Evolutionary conservation across 2,329 filamentous ascomycete species (phyloP), one percentile per base, ranked within the genome.

Genomic region (Exophiala calicioides): DNA sequence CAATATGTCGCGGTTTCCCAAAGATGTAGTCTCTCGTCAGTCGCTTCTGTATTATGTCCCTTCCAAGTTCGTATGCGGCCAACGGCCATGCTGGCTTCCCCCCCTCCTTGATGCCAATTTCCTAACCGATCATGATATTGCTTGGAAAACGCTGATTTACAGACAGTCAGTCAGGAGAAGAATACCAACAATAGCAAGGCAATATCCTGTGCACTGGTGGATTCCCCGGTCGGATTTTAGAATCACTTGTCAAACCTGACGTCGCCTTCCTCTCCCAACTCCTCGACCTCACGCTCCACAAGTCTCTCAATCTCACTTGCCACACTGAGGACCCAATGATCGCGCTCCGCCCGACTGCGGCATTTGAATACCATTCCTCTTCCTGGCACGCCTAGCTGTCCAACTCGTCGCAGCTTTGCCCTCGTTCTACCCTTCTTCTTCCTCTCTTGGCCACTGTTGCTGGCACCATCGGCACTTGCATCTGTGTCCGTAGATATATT

Each of bases 241-340:
- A n/a, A 24, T 48, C 35, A 52, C 12, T 34, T 52, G 20, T 55
- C 52, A 29, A 51, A 49, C 13, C 52, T 29, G 44, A 55, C 40
- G 8, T 55, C 52, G 7, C 40, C 40, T 23, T 55, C 47, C 3
- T 55, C 47, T 7, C 52, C 52, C 21, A 43, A 12, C 9, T 42
- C 37, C 20, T 51, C 44, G 3, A 29, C 51, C 34, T 55, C 52
- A 8, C 44, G 48, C 32, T 57, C 52, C 12, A 57, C 49, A n/a
- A 53, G 35, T 8, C 47, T 21, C 32, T 85, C 82, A 62, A 85
- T 85, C 68, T 85, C 82, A 52, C 79, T 79, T 42, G 77, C 77
- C 47, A 85, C 79, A 26, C 75, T 80, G 61, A 85, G 65, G 18
- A 86, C 82, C 82, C 82, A 86, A 56, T 81, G 77, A 65, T 86